These are phyloP conservation scores for Albophoma yamanashiensis DNA, from an alignment of 2,329 filamentous ascomycete genomes.

Conservation along the genomic window DNA sequence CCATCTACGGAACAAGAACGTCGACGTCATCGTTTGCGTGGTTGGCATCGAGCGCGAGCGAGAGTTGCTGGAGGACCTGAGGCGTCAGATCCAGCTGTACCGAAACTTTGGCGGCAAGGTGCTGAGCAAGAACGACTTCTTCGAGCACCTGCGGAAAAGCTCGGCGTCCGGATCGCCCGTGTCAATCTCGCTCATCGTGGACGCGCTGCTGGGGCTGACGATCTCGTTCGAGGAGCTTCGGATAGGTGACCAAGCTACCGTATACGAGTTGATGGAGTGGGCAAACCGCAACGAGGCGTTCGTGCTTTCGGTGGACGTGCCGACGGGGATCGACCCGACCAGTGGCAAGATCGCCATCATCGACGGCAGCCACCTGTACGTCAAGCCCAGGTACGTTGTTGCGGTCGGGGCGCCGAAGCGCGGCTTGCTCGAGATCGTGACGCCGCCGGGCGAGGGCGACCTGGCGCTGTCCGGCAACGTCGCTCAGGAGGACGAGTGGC, in stretches of 20 bases:
- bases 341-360: slow-evolving; percentile 55
- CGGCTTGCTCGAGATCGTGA: slow-evolving; percentile 69
- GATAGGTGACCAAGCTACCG: slow-evolving; percentile 69
- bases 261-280: slow-evolving; percentile 88
- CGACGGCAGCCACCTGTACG: slow-evolving; percentile 69
- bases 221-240: slow-evolving; percentile 82
- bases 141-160: slow-evolving; percentile 45
- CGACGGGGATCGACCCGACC: slow-evolving; percentile 75
- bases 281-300: slow-evolving; percentile 78
- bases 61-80: slow-evolving; percentile 69
- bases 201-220: slow-evolving; percentile 79
- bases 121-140: slow-evolving; percentile 47
- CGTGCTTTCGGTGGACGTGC: slow-evolving; percentile 81
- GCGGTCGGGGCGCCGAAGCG: slow-evolving; percentile 80
- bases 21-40: slow-evolving; percentile 73
- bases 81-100: slow-evolving; percentile 74
- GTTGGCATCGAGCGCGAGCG: slow-evolving; percentile 75
- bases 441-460: slow-evolving; percentile 33
- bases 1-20: slow-evolving; percentile 74
- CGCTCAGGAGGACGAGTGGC: slow-evolving; percentile 53
- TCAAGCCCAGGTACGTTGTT: slow-evolving; percentile 74
- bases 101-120: slow-evolving; percentile 73
- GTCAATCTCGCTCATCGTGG: slow-evolving; percentile 71
- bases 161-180: slow-evolving; percentile 27
- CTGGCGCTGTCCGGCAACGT: slow-evolving; percentile 16